Conservation (phyloP, 1,284 basidiomycete genomes). For the Inonotus obliquus region DNA sequence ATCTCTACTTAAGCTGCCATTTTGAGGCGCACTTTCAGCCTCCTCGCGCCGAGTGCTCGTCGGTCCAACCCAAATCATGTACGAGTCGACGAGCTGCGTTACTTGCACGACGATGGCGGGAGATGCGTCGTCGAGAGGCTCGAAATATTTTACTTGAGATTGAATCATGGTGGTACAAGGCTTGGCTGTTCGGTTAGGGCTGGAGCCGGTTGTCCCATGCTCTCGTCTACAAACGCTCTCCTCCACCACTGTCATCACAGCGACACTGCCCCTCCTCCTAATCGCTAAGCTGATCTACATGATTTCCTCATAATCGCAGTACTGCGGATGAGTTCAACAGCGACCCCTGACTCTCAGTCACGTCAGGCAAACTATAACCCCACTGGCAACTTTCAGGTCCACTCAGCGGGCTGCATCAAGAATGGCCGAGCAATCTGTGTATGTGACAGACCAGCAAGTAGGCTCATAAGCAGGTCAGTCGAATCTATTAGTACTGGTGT, state of each 20-base stretch:
- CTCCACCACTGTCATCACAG: not conserved
- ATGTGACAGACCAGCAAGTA: conserved; percentile 1
- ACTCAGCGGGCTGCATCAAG: not conserved
- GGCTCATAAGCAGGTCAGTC: not conserved
- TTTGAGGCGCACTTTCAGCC: conserved; percentile 41
- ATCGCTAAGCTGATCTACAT: no score
- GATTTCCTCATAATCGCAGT: not conserved
- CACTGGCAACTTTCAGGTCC: not conserved
- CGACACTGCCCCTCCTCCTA: not conserved
- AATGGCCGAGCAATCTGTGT: not conserved
- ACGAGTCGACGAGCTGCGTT: conserved; percentile 65
- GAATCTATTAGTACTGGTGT: not conserved
- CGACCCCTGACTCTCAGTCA: not conserved
- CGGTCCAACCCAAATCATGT: conserved; percentile 78
- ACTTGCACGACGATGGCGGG: conserved; percentile 68
- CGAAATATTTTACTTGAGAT: conserved; percentile 41
- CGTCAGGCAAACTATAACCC: not conserved
- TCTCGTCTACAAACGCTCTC: not conserved
- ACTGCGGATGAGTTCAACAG: not conserved
- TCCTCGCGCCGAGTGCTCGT: conserved; percentile 46
- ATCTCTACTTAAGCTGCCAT: conserved; percentile 62
- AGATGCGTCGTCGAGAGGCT: conserved; percentile 39
- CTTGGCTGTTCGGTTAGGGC: not conserved
- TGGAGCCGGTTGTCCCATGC: not conserved
- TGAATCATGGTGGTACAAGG: conserved; percentile 24